phyloP scores from a whole-genome alignment of 2,329 filamentous ascomycete species.

The Oidium heveae region DNA sequence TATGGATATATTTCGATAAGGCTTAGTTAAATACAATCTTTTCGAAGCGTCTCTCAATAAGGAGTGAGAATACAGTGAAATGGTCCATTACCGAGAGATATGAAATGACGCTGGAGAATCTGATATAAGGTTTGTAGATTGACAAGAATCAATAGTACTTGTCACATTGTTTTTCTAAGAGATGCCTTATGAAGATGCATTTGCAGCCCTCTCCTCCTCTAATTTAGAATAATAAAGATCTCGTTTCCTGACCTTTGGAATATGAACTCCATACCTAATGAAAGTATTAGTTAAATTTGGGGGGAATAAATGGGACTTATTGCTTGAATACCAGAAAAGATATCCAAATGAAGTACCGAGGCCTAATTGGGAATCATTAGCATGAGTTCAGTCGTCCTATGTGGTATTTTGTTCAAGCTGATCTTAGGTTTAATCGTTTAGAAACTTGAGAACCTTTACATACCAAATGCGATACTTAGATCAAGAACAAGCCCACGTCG shows the following conservation, averaged over 20 bases:
- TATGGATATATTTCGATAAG: no score
- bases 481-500: constrained; percentile 30
- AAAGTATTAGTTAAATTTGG: background rate
- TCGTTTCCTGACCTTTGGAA: constrained; percentile 17
- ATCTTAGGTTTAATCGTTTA: no score
- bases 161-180: no score
- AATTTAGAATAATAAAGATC: constrained; percentile 19
- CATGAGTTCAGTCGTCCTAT: background rate
- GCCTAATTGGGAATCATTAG: constrained; percentile 16
- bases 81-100: no score
- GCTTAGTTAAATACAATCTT: no score
- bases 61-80: no score
- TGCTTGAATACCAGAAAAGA: constrained; percentile 24
- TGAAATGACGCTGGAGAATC: no score
- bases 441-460: constrained; percentile 7
- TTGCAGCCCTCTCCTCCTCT: constrained; percentile 16
- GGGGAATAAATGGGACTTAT: background rate
- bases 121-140: no score
- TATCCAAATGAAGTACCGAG: constrained; percentile 27
- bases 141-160: no score
- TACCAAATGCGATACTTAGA: constrained; percentile 29
- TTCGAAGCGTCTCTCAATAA: no score
- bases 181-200: constrained; percentile 7
- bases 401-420: no score
- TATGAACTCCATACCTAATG: constrained; percentile 18